Evolutionary conservation across 2,329 filamentous ascomycete genomes (phyloP), one percentile per base, ranked within the genome.

Genomic region (Phyllosticta citribraziliensis): DNA sequence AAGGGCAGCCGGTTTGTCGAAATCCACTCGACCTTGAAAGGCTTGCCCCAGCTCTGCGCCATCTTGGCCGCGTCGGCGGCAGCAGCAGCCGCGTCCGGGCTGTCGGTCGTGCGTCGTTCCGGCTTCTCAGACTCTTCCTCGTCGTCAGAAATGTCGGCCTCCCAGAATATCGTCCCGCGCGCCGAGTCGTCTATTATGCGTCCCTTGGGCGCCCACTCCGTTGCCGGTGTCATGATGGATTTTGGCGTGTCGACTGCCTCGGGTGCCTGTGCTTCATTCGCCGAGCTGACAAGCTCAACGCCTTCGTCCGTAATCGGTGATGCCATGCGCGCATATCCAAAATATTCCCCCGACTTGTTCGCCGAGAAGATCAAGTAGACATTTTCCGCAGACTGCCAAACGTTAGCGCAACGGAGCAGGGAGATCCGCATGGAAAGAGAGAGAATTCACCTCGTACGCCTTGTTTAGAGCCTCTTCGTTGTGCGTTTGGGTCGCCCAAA

Each of bases 331-430:
- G 92, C 93, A 70, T 96, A 97, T 20, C 93, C 93, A 75, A 94
- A 97, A 70, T 97, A 97, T 73, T 97, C 93, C 12, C 93, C 93
- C 0, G 93, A 97, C 70, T 97, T 97, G 74, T 97, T 97, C 12
- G 93, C 93, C 1, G 93, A 97, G 73, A 97, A 97, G 14, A 97
- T 84, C 30, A 97, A 79, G 69, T 92, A 97, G 1, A 97, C 92
- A 68, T 88, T 89, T 58, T 95, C 89, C 14, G 86, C 84, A 10
- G 80, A 78, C 91, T 96, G 64, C 56, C 63, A 33, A 8, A 14
- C 12, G 14, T 64, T 56, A 65, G 62, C 53, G 33, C 17, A 40
- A 5, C 27, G 8, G 19, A 12, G 20, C 24, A 14, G 10, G 6
- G 6, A 6, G 27, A 10, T 22, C 27, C 9, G 27, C 25, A 5